These are phyloP conservation scores for Cytidiella melzeri DNA, from an alignment of 768 basidiomycete genomes.

Conservation along the genomic window DNA sequence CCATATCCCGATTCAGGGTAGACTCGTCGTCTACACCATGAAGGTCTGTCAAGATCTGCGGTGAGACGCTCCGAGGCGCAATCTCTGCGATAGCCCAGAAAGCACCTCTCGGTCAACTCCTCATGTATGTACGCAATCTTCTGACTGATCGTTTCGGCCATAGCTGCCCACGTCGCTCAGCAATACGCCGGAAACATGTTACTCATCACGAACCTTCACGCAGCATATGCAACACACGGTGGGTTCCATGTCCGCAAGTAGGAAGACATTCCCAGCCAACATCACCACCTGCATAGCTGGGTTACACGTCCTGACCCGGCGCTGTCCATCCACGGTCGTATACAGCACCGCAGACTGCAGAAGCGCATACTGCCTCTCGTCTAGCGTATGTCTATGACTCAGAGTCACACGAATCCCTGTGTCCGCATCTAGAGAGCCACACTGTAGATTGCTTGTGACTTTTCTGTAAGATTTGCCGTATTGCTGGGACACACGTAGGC, in stretches of 20 bases:
- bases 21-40: slow-evolving; percentile 80
- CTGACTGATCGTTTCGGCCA: slow-evolving; percentile 52
- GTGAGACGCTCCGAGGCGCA: slow-evolving; percentile 79
- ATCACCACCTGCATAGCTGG: slow-evolving; percentile 76
- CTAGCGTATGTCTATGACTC: slow-evolving; percentile 62
- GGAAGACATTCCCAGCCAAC: slow-evolving; percentile 88
- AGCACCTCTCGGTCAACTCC: slow-evolving; percentile 75
- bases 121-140: slow-evolving; percentile 76
- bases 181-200: too few relatives aligned
- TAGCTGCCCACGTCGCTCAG: too few relatives aligned
- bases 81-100: slow-evolving; percentile 82
- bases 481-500: slow-evolving; percentile 58
- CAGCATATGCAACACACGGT: slow-evolving; percentile 63
- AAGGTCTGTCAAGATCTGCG: slow-evolving; percentile 75
- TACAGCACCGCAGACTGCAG: slow-evolving; percentile 88
- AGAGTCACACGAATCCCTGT: slow-evolving; percentile 73
- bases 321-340: slow-evolving; percentile 68
- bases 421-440: slow-evolving; percentile 77
- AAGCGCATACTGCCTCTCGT: slow-evolving; percentile 66
- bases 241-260: slow-evolving; percentile 86
- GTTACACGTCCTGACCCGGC: slow-evolving; percentile 82
- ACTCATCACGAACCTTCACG: slow-evolving; percentile 57
- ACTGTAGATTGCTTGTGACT: slow-evolving; percentile 65
- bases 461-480: slow-evolving; percentile 69
- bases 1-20: slow-evolving; percentile 62